Evolutionary conservation across 352 stramenopile species (phyloP), one percentile per base, ranked within the genome.

Genomic region (Globisporangium recalcitrans): DNA sequence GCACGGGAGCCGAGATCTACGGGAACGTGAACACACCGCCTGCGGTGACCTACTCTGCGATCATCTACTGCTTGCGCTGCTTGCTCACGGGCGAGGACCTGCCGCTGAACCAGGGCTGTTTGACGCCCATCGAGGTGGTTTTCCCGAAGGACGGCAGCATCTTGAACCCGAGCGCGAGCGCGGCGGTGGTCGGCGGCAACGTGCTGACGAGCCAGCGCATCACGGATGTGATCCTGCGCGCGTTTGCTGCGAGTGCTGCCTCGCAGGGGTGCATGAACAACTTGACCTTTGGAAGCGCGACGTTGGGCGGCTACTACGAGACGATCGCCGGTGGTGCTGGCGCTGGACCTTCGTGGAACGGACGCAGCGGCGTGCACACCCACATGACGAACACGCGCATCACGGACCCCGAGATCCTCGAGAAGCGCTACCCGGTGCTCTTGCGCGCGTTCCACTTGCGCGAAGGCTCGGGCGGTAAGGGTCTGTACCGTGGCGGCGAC

Each of bases 211-310:
- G 93, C 38, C 97, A 99, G 73, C 88, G 97, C 38, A 93, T 99
- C 44, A 98, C 98, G 0, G 97, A 99, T 82, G 97, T 99, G 54
- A 97, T 99, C 31, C 80, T 99, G 48, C 91, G 92, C 65, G 96
- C 97, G 2, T 99, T 99, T 71, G 85, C 68, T 3, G 97, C 96
- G 13, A 98, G 93, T 68, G 97, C 97, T 4, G 97, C 96, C 1
- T 98, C 92, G 40, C 97, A 99, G 69, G 97, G 97, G 0, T 99
- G 97, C 72, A 99, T 99, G 97, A 99, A 99, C 80, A 99, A 99
- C 73, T 82, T 99, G 26, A 99, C 95, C 21, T 99, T 99, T 78
- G 97, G 97, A 29, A 97, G 98, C 67, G 82, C 96, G 14, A 85
- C 77, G 26, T 73, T 97, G 26, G 91, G 91, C 14, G 96, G 96